phyloP scores from a whole-genome alignment of 2,329 filamentous ascomycete genomes.

The Fusarium gaditjirri region DNA sequence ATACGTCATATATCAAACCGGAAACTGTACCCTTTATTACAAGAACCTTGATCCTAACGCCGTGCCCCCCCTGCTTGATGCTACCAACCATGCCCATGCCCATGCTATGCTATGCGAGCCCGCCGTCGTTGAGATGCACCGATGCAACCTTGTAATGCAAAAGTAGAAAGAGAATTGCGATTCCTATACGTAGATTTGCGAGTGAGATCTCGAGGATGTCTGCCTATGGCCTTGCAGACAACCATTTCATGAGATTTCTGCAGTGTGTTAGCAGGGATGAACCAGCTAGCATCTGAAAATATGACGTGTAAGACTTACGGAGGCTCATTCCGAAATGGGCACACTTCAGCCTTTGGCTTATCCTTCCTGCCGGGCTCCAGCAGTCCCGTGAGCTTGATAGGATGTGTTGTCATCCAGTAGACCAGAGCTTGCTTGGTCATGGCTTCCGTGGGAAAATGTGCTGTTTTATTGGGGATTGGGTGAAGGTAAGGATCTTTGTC shows the following conservation, averaged over 20 bases:
- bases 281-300: slow-evolving; percentile 16
- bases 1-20: slow-evolving; percentile 29
- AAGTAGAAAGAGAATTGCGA: slow-evolving; percentile 33
- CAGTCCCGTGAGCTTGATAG: slow-evolving; percentile 37
- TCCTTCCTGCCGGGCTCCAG: slow-evolving; percentile 41
- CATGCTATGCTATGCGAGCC: slow-evolving; percentile 38
- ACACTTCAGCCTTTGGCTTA: slow-evolving; percentile 37
- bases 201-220: slow-evolving; percentile 16
- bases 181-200: slow-evolving; percentile 19
- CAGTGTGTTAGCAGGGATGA: slow-evolving; percentile 40
- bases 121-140: slow-evolving; percentile 34
- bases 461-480: slow-evolving; percentile 13
- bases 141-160: slow-evolving; percentile 30
- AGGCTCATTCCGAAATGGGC: slow-evolving; percentile 43
- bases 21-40: slow-evolving; percentile 21
- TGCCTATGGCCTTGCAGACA: slow-evolving; percentile 20
- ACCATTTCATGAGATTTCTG: slow-evolving; percentile 38
- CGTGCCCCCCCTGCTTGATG: slow-evolving; percentile 35
- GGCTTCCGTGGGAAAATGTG: slow-evolving; percentile 23
- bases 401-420: slow-evolving; percentile 34
- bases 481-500: slow-evolving; percentile 24
- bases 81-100: slow-evolving; percentile 33
- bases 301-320: slow-evolving; percentile 39
- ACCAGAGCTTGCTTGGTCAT: slow-evolving; percentile 25
- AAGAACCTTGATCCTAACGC: slow-evolving; percentile 36